phyloP scores from a whole-genome alignment of 306 rosid species.

The Ziziphus jujuba region DNA sequence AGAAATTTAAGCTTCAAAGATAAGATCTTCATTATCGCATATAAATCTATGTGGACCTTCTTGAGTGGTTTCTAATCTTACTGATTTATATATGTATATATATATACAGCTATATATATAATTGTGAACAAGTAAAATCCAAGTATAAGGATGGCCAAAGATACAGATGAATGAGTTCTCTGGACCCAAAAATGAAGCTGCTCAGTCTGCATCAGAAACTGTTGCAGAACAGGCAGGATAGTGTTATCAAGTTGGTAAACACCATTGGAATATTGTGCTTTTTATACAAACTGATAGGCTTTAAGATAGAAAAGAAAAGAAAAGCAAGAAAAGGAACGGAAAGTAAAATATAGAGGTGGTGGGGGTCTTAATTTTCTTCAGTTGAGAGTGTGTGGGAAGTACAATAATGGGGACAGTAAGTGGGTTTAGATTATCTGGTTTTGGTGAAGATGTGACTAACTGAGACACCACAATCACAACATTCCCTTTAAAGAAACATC shows the following conservation, averaged over 20 bases:
- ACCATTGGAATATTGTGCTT: conserved; percentile 41
- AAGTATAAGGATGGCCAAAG: background rate
- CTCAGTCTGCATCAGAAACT: conserved; percentile 12
- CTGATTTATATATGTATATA: too few species aligned
- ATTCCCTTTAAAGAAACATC: conserved; percentile 45
- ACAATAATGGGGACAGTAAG: conserved; percentile 27
- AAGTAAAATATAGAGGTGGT: conserved; percentile 33
- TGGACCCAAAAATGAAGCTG: background rate
- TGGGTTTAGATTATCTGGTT: conserved; percentile 28
- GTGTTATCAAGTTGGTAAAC: conserved; percentile 40
- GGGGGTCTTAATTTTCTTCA: conserved; percentile 7
- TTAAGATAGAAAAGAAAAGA: conserved; percentile 8
- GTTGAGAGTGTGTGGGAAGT: conserved; percentile 27
- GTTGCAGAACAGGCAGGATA: conserved; percentile 19
- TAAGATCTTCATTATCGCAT: conserved; percentile 42
- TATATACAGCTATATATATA: conserved; percentile 34
- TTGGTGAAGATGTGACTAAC: conserved; percentile 57
- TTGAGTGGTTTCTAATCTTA: background rate
- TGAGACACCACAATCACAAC: conserved; percentile 52
- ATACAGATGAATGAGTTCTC: background rate
- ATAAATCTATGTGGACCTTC: conserved; percentile 39
- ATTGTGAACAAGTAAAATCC: background rate
- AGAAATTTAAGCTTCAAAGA: conserved; percentile 35
- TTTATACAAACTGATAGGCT: background rate
- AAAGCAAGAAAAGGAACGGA: conserved; percentile 13